Evolutionary conservation across 208 protist species (phyloP), one percentile per base, ranked within the genome.

Genomic region (Sergeia podlipaevii): DNA sequence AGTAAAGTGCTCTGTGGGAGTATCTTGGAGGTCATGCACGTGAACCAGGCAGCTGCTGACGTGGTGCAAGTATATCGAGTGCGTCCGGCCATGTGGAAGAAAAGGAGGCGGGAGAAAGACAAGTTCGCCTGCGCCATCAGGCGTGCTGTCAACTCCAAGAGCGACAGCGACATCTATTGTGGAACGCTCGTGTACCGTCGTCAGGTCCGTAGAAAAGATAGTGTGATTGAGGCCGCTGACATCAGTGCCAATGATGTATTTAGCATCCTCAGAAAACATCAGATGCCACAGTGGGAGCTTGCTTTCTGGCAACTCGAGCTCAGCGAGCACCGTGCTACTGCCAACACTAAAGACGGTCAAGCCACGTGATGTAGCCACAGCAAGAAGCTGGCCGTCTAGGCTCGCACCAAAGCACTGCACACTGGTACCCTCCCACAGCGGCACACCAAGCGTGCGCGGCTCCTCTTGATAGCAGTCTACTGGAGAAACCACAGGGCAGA

Each of bases 331-430:
- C 17, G 50, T 49, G 20, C 86, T 74, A 13, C 60, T 80, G 15
- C 43, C 39, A 0, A 72, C 33, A 36, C 81, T 67, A n/a, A 72
- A 73, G 18, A 93, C 50, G 23, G 65, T 52, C 5, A 89, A 44
- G 2, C 63, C 60, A 21, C 60, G 63, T 48, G 55, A 26, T 11
- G 79, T 83, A 17, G 79, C 84, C 3, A 74, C 58, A 20, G 80
- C 75, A 33, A 95, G 61, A 18, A 74, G 61, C 23, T 65, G 50
- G 4, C 71, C 66, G 49, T 78, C 77, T n/a, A 73, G 74, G 42
- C 75, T 88, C 17, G 92, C 76, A 61, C 82, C 89, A 46, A 95
- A 89, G 34, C 64, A 74, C 53, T 75, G 61, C 56, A 87, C 73
- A 21, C 55, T 69, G 7, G 57, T 64, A n/a, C 75, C 78, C 52